Evolutionary conservation across 2,329 filamentous ascomycete species (phyloP).

Genomic region (Xylaria polymorpha): DNA sequence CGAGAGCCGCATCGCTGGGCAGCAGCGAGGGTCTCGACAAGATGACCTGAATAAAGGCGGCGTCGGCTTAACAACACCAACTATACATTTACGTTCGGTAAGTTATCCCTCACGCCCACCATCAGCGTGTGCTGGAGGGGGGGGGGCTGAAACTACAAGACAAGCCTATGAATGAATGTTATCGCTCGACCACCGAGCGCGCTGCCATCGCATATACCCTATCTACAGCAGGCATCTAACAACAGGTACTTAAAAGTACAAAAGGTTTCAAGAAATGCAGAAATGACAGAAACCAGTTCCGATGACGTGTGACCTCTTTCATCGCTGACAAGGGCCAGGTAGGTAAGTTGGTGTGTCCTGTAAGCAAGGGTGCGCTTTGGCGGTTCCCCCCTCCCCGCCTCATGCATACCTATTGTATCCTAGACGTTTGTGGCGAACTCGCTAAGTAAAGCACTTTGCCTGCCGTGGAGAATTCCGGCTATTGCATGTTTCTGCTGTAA

Average conservation of each 20-base stretch:
- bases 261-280: neutral
- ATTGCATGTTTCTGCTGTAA: no score
- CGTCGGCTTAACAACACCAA: neutral
- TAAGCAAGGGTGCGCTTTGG: neutral
- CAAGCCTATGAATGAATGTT: neutral
- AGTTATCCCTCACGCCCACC: neutral
- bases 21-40: slow-evolving; percentile 9
- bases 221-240: neutral
- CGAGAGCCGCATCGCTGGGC: slow-evolving; percentile 40
- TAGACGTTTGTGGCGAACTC: neutral
- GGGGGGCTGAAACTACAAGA: neutral
- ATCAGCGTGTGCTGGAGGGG: neutral
- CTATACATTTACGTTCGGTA: slow-evolving; percentile 16
- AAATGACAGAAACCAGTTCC: neutral
- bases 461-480: neutral
- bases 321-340: neutral
- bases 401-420: neutral
- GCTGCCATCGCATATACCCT: neutral
- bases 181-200: neutral
- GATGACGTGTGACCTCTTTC: slow-evolving; percentile 4
- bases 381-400: no score
- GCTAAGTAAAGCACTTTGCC: neutral
- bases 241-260: slow-evolving; percentile 4
- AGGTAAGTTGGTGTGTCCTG: neutral
- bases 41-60: slow-evolving; percentile 4